phyloP scores from a whole-genome alignment of 1,284 basidiomycete genomes.

The Cystobasidiaceae sp. region DNA sequence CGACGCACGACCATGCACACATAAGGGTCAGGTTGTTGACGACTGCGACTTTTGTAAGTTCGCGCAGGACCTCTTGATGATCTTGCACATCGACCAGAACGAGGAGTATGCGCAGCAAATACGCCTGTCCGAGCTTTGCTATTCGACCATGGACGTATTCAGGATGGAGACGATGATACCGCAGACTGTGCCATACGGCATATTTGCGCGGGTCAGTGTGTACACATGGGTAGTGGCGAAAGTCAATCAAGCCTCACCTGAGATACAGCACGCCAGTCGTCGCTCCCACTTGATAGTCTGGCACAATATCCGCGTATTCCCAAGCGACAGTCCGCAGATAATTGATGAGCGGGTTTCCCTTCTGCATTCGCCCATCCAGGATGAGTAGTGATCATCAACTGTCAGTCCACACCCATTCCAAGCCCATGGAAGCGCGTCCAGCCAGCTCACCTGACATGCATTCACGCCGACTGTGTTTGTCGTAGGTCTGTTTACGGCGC shows the following conservation, averaged over 20 bases:
- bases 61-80: constrained; percentile 81
- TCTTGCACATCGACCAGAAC: constrained; percentile 89
- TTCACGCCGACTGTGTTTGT: constrained; percentile 63
- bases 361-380: constrained; percentile 50
- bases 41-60: constrained; percentile 86
- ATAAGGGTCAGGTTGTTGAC: constrained; percentile 90
- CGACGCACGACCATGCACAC: constrained; percentile 79
- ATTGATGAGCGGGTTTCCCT: constrained; percentile 81
- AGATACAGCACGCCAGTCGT: constrained; percentile 89
- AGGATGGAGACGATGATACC: constrained; percentile 93
- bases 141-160: constrained; percentile 93
- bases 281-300: constrained; percentile 91
- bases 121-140: constrained; percentile 72
- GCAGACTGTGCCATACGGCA: constrained; percentile 56
- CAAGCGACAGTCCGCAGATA: constrained; percentile 81
- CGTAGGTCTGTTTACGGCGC: constrained; percentile 31
- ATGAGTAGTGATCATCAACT: constrained; percentile 3
- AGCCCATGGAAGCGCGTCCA: not conserved
- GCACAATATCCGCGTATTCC: constrained; percentile 89
- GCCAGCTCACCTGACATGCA: constrained; percentile 54
- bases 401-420: not conserved
- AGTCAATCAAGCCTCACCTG: constrained; percentile 55
- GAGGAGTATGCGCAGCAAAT: constrained; percentile 79
- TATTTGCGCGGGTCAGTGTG: not conserved
- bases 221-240: not conserved